Evolutionary conservation across 169 alveolate species (phyloP).

Genomic region (Cryptosporidium ryanae): DNA sequence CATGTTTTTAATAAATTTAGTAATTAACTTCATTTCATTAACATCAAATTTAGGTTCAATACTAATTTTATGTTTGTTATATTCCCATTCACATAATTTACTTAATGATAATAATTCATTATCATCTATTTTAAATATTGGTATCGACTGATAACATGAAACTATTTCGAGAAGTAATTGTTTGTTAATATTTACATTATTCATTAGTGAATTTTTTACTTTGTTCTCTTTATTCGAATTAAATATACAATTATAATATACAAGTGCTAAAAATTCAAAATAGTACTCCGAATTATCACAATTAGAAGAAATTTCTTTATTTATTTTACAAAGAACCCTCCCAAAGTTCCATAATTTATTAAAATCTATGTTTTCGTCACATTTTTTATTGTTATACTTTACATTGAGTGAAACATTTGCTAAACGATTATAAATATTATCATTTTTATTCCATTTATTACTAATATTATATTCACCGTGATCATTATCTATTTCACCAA

Average conservation of each 20-base stretch:
- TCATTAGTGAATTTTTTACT: neutral
- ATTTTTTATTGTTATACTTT: neutral
- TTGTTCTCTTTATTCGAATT: neutral
- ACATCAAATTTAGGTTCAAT: neutral
- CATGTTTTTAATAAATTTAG: conserved; percentile 10
- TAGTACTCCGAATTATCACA: conserved; percentile 18
- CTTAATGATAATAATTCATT: conserved; percentile 18
- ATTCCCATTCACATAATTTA: conserved; percentile 26
- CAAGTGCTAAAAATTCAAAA: conserved; percentile 16
- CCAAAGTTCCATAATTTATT: conserved; percentile 39
- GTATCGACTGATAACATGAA: conserved; percentile 34
- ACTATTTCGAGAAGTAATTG: conserved; percentile 4
- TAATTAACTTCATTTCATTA: conserved; percentile 15
- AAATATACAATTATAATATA: conserved; percentile 39
- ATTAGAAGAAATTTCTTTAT: neutral
- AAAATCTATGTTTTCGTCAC: conserved; percentile 8
- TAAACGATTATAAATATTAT: conserved; percentile 3
- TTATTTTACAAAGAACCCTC: neutral
- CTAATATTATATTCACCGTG: neutral
- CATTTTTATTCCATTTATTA: neutral
- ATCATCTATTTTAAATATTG: conserved; percentile 19
- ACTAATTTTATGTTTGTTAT: neutral
- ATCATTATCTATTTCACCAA: neutral
- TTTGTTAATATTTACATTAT: neutral
- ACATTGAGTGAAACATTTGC: conserved; percentile 8